A percentile compares a stretch with the other conserved stretches of the same genome.
Conservation (phyloP, 805 yeast genomes). For the Barnettozyma populi region DNA sequence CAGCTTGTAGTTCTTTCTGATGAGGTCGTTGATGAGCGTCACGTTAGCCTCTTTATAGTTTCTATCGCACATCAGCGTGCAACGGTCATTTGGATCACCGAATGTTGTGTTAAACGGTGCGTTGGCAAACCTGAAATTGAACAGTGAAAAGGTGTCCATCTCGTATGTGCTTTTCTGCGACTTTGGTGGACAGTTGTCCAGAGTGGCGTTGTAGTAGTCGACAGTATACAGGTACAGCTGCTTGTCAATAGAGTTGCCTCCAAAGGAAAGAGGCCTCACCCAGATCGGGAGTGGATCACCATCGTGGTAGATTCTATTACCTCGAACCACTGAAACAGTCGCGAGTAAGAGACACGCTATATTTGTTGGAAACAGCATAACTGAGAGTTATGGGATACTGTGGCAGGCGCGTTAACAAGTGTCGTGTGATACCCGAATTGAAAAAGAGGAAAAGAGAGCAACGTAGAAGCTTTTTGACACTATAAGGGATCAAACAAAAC, state of each 20-base stretch:
- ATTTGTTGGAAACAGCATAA: not conserved
- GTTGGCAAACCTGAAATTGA: conserved; percentile 13
- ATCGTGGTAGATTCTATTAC: conserved; percentile 8
- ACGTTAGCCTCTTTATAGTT: conserved; percentile 21
- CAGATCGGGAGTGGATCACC: conserved; percentile 17
- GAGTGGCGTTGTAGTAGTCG: conserved; percentile 21
- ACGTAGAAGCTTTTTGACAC: not conserved
- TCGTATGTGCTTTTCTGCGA: conserved; percentile 6
- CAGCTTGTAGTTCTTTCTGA: conserved; percentile 25
- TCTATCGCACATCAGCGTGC: conserved; percentile 17
- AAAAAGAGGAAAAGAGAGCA: not conserved
- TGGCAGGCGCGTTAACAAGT: no score
- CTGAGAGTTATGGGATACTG: not conserved
- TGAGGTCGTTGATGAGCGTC: conserved; percentile 23
- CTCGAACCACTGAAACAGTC: not conserved
- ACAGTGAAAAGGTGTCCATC: conserved; percentile 11
- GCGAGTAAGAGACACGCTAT: not conserved
- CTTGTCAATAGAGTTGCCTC: conserved; percentile 22
- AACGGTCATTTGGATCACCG: conserved; percentile 7
- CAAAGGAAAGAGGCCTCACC: conserved; percentile 22
- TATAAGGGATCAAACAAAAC: no score
- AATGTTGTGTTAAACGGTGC: conserved; percentile 23
- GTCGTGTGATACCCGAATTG: no score
- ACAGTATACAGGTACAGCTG: conserved; percentile 23
- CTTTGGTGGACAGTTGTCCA: conserved; percentile 18